Evolutionary conservation across 345 rosid species (phyloP).

Genomic region (Euphorbia pulcherrima): DNA sequence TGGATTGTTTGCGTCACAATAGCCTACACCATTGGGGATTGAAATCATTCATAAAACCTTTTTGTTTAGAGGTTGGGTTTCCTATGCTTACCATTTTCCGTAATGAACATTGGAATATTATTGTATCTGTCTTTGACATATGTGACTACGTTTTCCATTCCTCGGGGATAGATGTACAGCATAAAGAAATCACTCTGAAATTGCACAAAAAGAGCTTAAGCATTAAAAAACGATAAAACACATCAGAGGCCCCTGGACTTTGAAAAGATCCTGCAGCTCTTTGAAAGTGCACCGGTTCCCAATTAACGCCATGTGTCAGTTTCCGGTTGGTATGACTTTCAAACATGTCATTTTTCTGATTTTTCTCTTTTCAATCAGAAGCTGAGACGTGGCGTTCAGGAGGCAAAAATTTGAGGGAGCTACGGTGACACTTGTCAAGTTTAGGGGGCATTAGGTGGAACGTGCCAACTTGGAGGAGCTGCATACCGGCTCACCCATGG

Average conservation of each 20-base stretch:
- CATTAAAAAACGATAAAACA: background rate
- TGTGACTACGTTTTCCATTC: constrained; percentile 40
- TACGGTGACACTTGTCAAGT: no score
- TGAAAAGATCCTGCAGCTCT: no score
- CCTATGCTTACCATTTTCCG: constrained; percentile 45
- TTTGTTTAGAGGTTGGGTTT: background rate
- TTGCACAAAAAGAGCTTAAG: background rate
- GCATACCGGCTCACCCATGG: constrained; percentile 15
- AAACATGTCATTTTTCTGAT: no score
- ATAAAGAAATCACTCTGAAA: constrained; percentile 21
- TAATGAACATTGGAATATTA: constrained; percentile 46
- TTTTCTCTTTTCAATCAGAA: no score
- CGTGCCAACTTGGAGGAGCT: no score
- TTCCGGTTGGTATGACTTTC: no score
- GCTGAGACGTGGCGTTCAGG: no score
- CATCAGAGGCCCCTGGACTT: no score
- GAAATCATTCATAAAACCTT: background rate
- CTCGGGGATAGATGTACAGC: constrained; percentile 42
- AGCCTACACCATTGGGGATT: constrained; percentile 21
- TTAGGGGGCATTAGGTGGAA: no score
- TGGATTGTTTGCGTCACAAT: constrained; percentile 12
- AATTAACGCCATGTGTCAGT: no score
- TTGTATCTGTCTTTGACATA: constrained; percentile 43
- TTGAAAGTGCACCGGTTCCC: no score
- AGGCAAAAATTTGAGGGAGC: no score